Evolutionary conservation across 352 stramenopile genomes (phyloP).

Genomic region (Sclerospora graminicola): DNA sequence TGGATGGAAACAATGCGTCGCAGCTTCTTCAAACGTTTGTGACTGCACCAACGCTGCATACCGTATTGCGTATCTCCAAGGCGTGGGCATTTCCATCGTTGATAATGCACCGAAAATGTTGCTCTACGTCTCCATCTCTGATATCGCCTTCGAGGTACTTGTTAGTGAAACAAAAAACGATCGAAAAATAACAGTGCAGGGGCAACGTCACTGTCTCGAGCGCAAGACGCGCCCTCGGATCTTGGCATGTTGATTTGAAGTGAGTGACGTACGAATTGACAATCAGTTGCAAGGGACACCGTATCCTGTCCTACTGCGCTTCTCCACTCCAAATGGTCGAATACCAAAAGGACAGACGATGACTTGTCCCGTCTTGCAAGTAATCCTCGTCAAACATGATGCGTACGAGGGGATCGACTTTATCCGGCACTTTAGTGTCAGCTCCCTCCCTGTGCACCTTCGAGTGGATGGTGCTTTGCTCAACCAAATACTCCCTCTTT

Average conservation of each 20-base stretch:
- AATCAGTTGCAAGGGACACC: constrained; percentile 77
- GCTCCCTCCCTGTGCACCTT: constrained; percentile 61
- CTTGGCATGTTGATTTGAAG: constrained; percentile 51
- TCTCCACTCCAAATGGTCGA: constrained; percentile 50
- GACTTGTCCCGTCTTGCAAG: constrained; percentile 60
- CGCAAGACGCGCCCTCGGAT: constrained; percentile 45
- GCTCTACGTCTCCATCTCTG: constrained; percentile 64
- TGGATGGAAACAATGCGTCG: constrained; percentile 10
- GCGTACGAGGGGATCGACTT: constrained; percentile 83
- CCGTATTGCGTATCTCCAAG: constrained; percentile 48
- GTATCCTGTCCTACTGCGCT: constrained; percentile 77
- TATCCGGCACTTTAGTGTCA: constrained; percentile 72
- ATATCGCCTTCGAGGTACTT: constrained; percentile 48
- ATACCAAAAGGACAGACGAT: constrained; percentile 39
- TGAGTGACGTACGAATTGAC: constrained; percentile 81
- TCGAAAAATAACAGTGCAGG: constrained; percentile 21
- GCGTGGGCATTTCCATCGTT: constrained; percentile 68
- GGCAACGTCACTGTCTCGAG: constrained; percentile 34
- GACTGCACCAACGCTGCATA: constrained; percentile 34
- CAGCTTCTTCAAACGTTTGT: constrained; percentile 46
- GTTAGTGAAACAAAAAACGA: constrained; percentile 40
- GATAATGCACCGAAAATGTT: constrained; percentile 66
- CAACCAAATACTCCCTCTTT: constrained; percentile 58
- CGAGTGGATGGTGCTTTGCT: constrained; percentile 75
- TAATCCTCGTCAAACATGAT: constrained; percentile 77